Evolutionary conservation across 1,284 basidiomycete species (phyloP).

Genomic region (Apiotrichum akiyoshidainum): DNA sequence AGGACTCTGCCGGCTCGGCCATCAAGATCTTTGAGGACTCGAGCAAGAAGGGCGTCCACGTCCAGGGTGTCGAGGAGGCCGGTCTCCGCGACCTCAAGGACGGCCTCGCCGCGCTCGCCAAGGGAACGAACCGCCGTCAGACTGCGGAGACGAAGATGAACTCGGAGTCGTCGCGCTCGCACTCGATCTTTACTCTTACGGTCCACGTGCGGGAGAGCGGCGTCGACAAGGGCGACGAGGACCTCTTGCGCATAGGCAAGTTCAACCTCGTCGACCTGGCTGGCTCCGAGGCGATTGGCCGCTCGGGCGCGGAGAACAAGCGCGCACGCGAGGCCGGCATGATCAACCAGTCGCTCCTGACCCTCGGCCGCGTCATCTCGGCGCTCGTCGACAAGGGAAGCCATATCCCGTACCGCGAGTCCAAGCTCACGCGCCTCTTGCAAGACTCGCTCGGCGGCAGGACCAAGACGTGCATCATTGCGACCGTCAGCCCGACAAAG

Average conservation of each 20-base stretch:
- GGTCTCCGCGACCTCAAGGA: conserved; percentile 78
- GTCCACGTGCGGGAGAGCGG: conserved; percentile 86
- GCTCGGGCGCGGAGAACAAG: conserved; percentile 92
- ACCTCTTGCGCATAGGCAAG: conserved; percentile 88
- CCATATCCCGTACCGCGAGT: conserved; percentile 87
- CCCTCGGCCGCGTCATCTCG: conserved; percentile 94
- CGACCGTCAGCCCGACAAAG: conserved; percentile 86
- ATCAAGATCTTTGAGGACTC: conserved; percentile 92
- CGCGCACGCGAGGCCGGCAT: conserved; percentile 95
- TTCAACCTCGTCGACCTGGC: conserved; percentile 96
- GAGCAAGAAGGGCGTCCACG: conserved; percentile 72
- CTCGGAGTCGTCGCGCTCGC: conserved; percentile 89
- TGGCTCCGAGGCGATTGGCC: conserved; percentile 95
- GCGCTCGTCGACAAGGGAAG: conserved; percentile 86
- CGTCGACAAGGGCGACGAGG: conserved; percentile 62
- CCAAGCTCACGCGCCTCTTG: conserved; percentile 89
- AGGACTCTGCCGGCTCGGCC: conserved; percentile 54
- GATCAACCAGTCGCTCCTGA: conserved; percentile 97
- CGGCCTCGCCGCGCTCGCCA: conserved; percentile 78
- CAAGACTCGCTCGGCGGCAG: conserved; percentile 98
- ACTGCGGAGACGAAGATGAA: conserved; percentile 98
- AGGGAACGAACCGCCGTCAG: conserved; percentile 86
- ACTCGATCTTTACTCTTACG: conserved; percentile 96
- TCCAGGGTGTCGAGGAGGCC: conserved; percentile 92
- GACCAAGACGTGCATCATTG: conserved; percentile 98